Evolutionary conservation across 2,329 filamentous ascomycete species (phyloP).

Genomic region (Penicillium sp.): DNA sequence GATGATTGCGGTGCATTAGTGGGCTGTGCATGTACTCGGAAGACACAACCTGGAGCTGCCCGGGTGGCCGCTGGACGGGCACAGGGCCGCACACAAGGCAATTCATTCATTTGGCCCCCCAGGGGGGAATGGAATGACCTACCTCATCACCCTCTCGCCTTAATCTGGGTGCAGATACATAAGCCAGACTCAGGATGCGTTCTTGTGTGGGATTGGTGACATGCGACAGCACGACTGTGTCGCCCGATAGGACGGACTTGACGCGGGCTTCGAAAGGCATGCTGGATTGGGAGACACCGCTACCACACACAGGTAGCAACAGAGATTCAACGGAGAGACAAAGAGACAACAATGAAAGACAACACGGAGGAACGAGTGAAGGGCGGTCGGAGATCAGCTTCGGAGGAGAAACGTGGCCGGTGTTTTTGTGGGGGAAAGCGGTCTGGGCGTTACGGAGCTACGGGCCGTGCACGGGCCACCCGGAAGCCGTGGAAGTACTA

Average conservation of each 20-base stretch:
- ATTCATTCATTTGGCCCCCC: background rate
- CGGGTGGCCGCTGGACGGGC: too few species aligned
- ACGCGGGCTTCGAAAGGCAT: conserved; percentile 63
- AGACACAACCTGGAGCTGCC: too few species aligned
- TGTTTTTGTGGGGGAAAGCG: conserved; percentile 33
- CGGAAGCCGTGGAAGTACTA: background rate
- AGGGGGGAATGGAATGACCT: conserved; percentile 18
- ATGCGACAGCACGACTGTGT: conserved; percentile 81
- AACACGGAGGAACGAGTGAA: conserved; percentile 12
- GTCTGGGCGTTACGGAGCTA: too few species aligned
- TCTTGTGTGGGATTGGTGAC: conserved; percentile 78
- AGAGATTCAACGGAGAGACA: too few species aligned
- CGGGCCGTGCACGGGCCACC: conserved; percentile 7
- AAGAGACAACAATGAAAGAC: conserved; percentile 8
- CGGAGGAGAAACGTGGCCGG: conserved; percentile 33
- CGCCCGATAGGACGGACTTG: conserved; percentile 91
- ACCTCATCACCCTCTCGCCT: conserved; percentile 85
- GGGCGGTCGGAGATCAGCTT: conserved; percentile 14
- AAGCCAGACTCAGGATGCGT: conserved; percentile 84
- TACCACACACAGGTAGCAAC: conserved; percentile 13
- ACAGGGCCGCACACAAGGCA: background rate
- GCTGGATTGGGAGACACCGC: conserved; percentile 21
- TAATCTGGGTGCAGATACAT: conserved; percentile 82
- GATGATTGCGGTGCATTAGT: background rate
- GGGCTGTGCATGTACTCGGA: too few species aligned